Evolutionary conservation across 805 yeast species (phyloP).

Genomic region (Grigorovia transvaalensis): DNA sequence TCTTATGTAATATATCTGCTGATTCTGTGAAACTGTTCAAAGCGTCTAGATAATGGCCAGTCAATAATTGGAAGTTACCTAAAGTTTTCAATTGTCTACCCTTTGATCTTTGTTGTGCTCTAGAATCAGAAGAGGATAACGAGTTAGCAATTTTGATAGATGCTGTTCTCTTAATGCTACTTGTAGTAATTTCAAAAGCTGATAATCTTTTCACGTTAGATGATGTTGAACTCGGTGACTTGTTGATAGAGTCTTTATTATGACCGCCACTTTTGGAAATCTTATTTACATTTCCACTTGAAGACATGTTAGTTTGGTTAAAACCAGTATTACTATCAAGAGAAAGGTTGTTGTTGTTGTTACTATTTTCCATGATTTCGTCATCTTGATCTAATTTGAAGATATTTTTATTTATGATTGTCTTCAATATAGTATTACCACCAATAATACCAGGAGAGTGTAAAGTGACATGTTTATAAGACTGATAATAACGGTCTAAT

Average conservation of each 20-base stretch:
- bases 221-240: constrained; percentile 5
- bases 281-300: not conserved
- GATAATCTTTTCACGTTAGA: constrained; percentile 11
- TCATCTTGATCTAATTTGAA: not conserved
- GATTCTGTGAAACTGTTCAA: constrained; percentile 68
- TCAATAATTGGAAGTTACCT: constrained; percentile 67
- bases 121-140: constrained; percentile 25
- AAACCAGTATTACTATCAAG: not conserved
- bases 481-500: constrained; percentile 57
- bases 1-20: constrained; percentile 41
- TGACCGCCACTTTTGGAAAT: not conserved
- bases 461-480: constrained; percentile 69
- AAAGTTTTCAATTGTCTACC: constrained; percentile 64
- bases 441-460: constrained; percentile 68
- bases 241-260: not conserved
- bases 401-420: constrained; percentile 24
- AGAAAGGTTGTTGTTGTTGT: not conserved
- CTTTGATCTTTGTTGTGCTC: constrained; percentile 41
- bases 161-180: constrained; percentile 26
- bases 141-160: constrained; percentile 27
- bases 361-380: not conserved
- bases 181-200: constrained; percentile 27
- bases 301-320: constrained; percentile 4
- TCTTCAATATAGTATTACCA: constrained; percentile 35
- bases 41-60: constrained; percentile 72